phyloP scores from a whole-genome alignment of 164 flowering plant species.

The Warburgia ugandensis region DNA sequence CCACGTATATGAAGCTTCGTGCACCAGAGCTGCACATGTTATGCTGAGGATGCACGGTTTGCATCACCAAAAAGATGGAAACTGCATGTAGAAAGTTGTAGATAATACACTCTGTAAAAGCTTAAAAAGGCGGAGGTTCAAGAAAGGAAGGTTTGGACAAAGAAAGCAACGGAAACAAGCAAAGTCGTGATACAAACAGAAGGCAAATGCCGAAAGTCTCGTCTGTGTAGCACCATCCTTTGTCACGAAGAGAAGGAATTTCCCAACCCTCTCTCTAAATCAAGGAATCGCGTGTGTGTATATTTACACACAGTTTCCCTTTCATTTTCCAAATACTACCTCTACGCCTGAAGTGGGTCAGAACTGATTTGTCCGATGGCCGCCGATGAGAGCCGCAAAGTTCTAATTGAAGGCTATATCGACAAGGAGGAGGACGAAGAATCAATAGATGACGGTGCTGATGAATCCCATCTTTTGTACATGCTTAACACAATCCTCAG shows the following conservation, averaged over 20 bases:
- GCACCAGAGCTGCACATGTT: too few relatives aligned
- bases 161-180: too few relatives aligned
- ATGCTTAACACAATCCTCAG: slow-evolving; percentile 40
- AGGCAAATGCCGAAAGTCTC: slow-evolving; percentile 9
- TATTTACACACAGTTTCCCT: too few relatives aligned
- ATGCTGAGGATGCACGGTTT: too few relatives aligned
- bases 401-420: slow-evolving; percentile 13
- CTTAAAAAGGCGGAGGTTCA: too few relatives aligned
- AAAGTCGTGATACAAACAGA: not conserved
- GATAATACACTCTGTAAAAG: too few relatives aligned
- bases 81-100: too few relatives aligned
- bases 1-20: too few relatives aligned
- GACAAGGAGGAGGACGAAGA: slow-evolving; percentile 6
- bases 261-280: slow-evolving; percentile 13
- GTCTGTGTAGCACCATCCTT: not conserved
- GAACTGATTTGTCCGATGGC: slow-evolving; percentile 3
- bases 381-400: slow-evolving; percentile 16
- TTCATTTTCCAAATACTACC: not conserved
- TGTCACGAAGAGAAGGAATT: slow-evolving; percentile 7
- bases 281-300: slow-evolving; percentile 20
- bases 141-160: too few relatives aligned
- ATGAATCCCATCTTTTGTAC: slow-evolving; percentile 30
- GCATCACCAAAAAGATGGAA: too few relatives aligned
- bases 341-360: not conserved
- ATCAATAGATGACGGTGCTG: slow-evolving; percentile 16